Percentiles rank a stretch among this genome's conserved stretches.
Evolutionary conservation across 345 rosid species (phyloP).

Genomic region (Nephelium lappaceum): DNA sequence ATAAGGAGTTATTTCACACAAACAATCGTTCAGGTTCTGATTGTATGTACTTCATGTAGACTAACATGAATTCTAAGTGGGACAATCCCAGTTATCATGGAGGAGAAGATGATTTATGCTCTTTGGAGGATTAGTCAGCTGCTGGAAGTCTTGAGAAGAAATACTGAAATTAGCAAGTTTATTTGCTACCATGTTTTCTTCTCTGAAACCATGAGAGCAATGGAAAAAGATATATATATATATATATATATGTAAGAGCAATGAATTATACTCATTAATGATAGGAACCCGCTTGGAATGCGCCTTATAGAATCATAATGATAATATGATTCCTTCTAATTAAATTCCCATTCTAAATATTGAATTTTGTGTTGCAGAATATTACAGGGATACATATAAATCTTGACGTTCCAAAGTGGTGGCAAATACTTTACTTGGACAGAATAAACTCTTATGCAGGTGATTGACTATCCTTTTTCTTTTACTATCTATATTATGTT

Average conservation of each 20-base stretch:
- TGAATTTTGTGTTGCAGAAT: conserved; percentile 63
- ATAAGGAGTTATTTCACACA: background rate
- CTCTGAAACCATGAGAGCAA: background rate
- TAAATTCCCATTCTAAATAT: conserved; percentile 27
- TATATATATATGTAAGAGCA: background rate
- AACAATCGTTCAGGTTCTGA: background rate
- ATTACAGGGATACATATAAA: conserved; percentile 65
- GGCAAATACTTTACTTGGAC: conserved; percentile 71
- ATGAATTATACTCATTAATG: background rate
- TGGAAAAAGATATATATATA: background rate
- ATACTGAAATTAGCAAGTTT: background rate
- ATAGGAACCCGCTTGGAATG: background rate
- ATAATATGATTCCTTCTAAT: conserved; percentile 15
- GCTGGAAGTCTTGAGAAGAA: background rate
- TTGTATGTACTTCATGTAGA: background rate
- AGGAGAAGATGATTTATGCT: background rate
- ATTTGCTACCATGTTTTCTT: background rate
- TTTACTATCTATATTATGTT: background rate
- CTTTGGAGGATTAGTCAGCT: background rate
- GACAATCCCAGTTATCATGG: background rate
- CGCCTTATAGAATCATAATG: background rate
- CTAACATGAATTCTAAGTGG: background rate
- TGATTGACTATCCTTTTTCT: conserved; percentile 31
- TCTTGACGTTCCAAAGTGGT: conserved; percentile 83
- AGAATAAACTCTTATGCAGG: conserved; percentile 76